phyloP scores from a whole-genome alignment of 2,329 filamentous ascomycete genomes.

The Penicillium sp. region DNA sequence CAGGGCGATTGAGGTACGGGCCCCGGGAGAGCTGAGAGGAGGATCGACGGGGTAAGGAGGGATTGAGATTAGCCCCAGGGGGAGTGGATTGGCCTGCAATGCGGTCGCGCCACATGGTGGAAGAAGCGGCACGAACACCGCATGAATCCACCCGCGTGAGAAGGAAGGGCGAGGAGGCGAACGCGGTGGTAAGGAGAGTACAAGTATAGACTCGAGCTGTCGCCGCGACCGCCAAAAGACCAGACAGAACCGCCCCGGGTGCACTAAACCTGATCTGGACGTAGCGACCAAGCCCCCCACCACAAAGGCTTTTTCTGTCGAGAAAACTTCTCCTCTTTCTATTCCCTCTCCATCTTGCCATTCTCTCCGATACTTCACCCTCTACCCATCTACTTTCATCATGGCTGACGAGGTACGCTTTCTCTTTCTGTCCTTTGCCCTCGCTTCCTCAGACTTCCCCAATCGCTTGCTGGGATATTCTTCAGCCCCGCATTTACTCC shows the following conservation, averaged over 20 bases:
- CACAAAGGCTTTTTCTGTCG: constrained; percentile 31
- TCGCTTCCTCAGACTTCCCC: constrained; percentile 25
- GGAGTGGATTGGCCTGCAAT: constrained; percentile 69
- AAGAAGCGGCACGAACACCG: not conserved
- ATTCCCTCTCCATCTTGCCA: constrained; percentile 27
- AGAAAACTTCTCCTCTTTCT: constrained; percentile 28
- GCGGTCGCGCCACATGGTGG: constrained; percentile 83
- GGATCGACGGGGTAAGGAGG: constrained; percentile 66
- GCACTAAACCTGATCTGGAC: constrained; percentile 27
- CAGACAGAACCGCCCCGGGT: constrained; percentile 11
- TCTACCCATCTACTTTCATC: constrained; percentile 44
- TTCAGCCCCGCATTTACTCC: constrained; percentile 32
- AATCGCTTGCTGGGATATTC: constrained; percentile 24
- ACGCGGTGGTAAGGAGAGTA: not conserved
- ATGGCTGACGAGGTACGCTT: constrained; percentile 66
- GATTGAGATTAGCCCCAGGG: constrained; percentile 63
- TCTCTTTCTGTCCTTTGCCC: constrained; percentile 14
- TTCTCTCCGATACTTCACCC: constrained; percentile 22
- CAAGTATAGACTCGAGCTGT: constrained; percentile 4
- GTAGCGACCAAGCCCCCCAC: constrained; percentile 35
- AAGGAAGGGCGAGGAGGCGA: no score
- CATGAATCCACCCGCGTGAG: not conserved
- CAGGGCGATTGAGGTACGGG: constrained; percentile 65
- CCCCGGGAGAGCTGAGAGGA: constrained; percentile 67
- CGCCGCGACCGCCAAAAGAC: constrained; percentile 3